phyloP scores from a whole-genome alignment of 2,329 filamentous ascomycete genomes.

The Aspergillus hortae region DNA sequence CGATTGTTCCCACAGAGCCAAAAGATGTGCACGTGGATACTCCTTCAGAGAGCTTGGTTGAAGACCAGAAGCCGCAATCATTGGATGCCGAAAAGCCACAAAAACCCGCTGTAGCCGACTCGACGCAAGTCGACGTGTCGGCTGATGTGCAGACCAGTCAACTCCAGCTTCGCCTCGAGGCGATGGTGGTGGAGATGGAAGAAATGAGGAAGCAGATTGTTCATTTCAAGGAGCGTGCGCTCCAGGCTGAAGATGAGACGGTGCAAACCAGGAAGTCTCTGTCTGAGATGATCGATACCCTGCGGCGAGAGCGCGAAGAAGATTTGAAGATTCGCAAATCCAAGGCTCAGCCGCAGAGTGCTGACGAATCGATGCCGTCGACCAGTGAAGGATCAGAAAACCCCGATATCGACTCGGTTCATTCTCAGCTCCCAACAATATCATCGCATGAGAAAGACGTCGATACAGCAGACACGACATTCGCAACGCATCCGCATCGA shows the following conservation, averaged over 20 bases:
- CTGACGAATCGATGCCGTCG: conserved; percentile 8
- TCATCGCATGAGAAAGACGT: conserved; percentile 41
- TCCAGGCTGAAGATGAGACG: conserved; percentile 75
- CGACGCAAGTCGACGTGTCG: conserved; percentile 27
- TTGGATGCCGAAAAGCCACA: conserved; percentile 7
- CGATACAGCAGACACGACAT: conserved; percentile 41
- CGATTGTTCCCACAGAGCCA: neutral
- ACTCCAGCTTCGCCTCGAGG: conserved; percentile 69
- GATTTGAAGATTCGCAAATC: conserved; percentile 40
- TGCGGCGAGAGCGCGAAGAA: conserved; percentile 65
- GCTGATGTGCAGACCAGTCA: conserved; percentile 38
- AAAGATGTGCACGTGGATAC: conserved; percentile 6
- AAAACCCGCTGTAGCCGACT: conserved; percentile 19
- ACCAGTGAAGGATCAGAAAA: conserved; percentile 10
- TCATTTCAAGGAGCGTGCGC: conserved; percentile 70
- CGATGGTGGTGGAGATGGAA: conserved; percentile 74
- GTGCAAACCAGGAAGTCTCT: conserved; percentile 69
- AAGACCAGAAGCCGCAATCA: conserved; percentile 10
- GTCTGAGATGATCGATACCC: conserved; percentile 81
- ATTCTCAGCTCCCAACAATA: conserved; percentile 46
- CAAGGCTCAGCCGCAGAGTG: conserved; percentile 7
- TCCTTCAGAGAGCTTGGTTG: neutral
- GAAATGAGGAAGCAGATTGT: conserved; percentile 78
- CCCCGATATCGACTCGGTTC: conserved; percentile 10
- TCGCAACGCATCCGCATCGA: conserved; percentile 36